A percentile compares a stretch with the other conserved stretches of the same genome.
Evolutionary conservation across 73 alveolate genomes (phyloP).

Genomic region (Paramecium caudatum): DNA sequence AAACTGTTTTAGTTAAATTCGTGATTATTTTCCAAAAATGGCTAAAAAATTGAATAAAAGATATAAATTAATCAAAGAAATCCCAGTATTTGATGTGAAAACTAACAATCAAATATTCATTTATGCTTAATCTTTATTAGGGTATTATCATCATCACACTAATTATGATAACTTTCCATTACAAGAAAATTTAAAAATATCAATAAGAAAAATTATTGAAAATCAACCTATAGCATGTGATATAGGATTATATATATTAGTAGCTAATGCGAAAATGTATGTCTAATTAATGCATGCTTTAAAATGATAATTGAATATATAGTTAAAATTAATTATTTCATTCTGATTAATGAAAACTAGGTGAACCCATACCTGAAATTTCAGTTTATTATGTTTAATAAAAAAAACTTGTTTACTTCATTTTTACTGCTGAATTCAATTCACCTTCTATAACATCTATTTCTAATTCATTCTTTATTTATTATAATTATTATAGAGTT

Average conservation of each 20-base stretch:
- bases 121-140: conserved; percentile 35
- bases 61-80: conserved; percentile 4
- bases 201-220: neutral
- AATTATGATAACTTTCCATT: conserved; percentile 15
- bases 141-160: conserved; percentile 23
- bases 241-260: too few relatives aligned
- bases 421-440: conserved; percentile 47
- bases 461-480: conserved; percentile 41
- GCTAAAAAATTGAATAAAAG: conserved; percentile 46
- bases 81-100: conserved; percentile 6
- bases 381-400: conserved; percentile 21
- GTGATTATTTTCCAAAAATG: conserved; percentile 46
- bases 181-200: neutral
- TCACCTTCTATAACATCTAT: conserved; percentile 40
- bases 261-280: too few relatives aligned
- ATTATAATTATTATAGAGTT: neutral
- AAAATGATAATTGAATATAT: too few relatives aligned
- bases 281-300: too few relatives aligned
- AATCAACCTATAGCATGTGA: too few relatives aligned
- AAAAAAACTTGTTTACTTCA: neutral
- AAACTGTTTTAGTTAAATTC: neutral
- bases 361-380: conserved; percentile 33
- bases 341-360: conserved; percentile 1
- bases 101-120: neutral
- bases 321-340: neutral